phyloP scores from a whole-genome alignment of 495 filamentous ascomycete genomes.

The Aspergillus steynii region DNA sequence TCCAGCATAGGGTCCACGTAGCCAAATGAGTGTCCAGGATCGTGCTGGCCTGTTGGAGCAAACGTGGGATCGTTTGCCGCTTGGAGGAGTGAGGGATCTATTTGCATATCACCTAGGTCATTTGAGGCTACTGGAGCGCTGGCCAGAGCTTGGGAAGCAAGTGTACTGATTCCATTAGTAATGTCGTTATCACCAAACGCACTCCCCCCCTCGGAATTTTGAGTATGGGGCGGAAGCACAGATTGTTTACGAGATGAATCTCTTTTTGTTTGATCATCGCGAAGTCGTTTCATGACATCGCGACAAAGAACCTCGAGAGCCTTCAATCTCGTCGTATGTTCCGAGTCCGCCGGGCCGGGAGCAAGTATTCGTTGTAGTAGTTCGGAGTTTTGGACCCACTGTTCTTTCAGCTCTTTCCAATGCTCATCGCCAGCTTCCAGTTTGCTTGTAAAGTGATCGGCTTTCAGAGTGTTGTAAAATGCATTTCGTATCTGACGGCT shows the following conservation, averaged over 20 bases:
- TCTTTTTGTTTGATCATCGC: conserved; percentile 63
- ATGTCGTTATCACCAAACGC: conserved; percentile 34
- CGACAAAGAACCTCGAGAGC: conserved; percentile 69
- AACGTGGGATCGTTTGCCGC: conserved; percentile 53
- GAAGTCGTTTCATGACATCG: conserved; percentile 74
- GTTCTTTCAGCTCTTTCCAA: conserved; percentile 67
- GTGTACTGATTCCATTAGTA: conserved; percentile 52
- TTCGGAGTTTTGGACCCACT: conserved; percentile 63
- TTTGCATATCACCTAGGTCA: conserved; percentile 60
- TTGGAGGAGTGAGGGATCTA: conserved; percentile 62
- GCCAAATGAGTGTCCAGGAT: conserved; percentile 36
- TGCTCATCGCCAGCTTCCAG: conserved; percentile 68
- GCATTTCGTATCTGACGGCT: conserved; percentile 63
- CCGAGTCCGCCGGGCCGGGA: conserved; percentile 53
- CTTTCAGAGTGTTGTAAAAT: conserved; percentile 67
- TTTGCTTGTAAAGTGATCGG: conserved; percentile 73
- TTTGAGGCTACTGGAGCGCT: conserved; percentile 43
- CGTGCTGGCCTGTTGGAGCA: conserved; percentile 41
- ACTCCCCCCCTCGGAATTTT: conserved; percentile 26
- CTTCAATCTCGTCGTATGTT: conserved; percentile 57
- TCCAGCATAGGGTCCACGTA: conserved; percentile 39
- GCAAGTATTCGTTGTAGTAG: conserved; percentile 59
- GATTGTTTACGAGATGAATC: conserved; percentile 55
- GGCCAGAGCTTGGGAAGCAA: conserved; percentile 52
- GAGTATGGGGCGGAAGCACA: conserved; percentile 23